These are phyloP conservation scores for Periconia sp. DNA, from an alignment of 2,329 filamentous ascomycete species.

Conservation along the genomic window DNA sequence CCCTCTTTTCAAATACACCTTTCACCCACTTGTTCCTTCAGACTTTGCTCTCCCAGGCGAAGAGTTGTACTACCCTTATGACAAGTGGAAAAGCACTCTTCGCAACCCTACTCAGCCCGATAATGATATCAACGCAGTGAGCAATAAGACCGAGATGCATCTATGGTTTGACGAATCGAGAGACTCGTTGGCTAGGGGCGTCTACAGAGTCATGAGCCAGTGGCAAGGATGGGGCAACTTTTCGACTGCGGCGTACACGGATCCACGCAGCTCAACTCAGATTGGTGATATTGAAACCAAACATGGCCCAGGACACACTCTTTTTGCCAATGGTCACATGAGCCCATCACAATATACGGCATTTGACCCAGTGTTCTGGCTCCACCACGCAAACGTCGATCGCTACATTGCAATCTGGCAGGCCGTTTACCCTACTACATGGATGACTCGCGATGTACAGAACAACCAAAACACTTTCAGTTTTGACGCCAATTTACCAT, in stretches of 20 bases:
- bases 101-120: neutral
- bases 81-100: neutral
- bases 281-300: conserved; percentile 11
- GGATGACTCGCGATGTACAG: conserved; percentile 36
- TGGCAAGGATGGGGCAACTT: conserved; percentile 12
- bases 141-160: neutral
- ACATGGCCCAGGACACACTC: conserved; percentile 18
- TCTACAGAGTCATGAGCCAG: neutral
- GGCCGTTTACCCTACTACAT: conserved; percentile 44
- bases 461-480: neutral
- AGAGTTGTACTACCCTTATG: conserved; percentile 41
- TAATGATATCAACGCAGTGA: neutral
- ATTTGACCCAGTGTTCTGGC: conserved; percentile 53
- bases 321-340: conserved; percentile 64
- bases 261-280: neutral
- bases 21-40: conserved; percentile 48
- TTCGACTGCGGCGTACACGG: conserved; percentile 2
- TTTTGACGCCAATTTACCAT: neutral
- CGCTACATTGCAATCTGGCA: conserved; percentile 73
- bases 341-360: conserved; percentile 67
- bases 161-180: neutral
- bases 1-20: conserved; percentile 42
- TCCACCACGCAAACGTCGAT: conserved; percentile 56
- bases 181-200: neutral
- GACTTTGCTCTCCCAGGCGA: conserved; percentile 50